Base-by-base conservation (phyloP, 177 flowering plant species). In the Vitis hybrid region DNA sequence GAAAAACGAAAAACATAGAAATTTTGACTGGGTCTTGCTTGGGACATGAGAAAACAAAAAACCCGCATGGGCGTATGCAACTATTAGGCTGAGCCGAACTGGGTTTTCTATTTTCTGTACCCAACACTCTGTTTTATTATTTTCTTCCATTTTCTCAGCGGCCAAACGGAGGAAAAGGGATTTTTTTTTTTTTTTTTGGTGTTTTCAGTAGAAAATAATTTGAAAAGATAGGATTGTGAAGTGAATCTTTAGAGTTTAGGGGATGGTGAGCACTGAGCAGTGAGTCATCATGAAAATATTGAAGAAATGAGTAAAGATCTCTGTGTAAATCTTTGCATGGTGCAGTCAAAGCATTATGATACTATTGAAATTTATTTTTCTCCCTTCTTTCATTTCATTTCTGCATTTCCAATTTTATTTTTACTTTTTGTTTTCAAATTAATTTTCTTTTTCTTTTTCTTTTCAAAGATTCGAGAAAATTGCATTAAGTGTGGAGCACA, bases 271-370 rank as follows among this genome's bases (percentile, higher is more conserved):
- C 54, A 50, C 59, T 55, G 68, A 52, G 20, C 22, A 20, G 44
- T 71, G 70, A 71, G 70, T 65, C 78, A 75, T 78, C 13, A 75
- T 78, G 76, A 75, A 17, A 52, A 58, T 53, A 11, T 51, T 68
- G 69, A 65, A 64, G 49, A 50, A n/a, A 71, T 57, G 61, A 47
- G 55, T 44, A 38, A 51, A 11, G 65, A 71, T 75, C 68, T 71
- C 54, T 66, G 60, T 17, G 28, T 55, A 11, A 13, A 11, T 11
- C 52, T 13, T 63, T 68, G 49, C 31, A 22, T 53, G 51, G n/a
- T 57, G 67, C 59, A 55, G 13, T 47, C 18, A 33, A 28, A 22
- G 31, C 53, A 63, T 65, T 3, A 64, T 63, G 64, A 12, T 33
- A 18, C 49, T 64, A 52, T 59, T 61, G 71, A 58, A 55, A 55